Conservation (phyloP, 2,329 filamentous ascomycete genomes). For the Lomentospora prolificans region DNA sequence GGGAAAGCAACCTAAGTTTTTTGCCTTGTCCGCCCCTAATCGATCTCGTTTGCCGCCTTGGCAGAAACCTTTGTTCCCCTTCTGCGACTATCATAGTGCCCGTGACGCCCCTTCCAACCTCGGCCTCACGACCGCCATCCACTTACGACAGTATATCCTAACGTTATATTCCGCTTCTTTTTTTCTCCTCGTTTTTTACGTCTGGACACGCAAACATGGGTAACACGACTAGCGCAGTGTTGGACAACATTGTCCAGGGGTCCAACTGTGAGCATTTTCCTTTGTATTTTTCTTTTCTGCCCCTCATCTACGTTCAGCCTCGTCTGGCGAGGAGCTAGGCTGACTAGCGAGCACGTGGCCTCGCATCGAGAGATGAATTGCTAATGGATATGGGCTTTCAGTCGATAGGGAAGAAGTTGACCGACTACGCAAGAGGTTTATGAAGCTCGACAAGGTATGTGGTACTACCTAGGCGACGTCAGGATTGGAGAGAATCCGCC, state of each 20-base stretch:
- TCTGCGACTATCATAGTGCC: not conserved
- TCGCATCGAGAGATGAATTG: constrained; percentile 29
- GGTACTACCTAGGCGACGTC: not conserved
- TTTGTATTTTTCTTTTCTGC: constrained; percentile 14
- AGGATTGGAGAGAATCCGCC: not conserved
- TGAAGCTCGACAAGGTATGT: constrained; percentile 93
- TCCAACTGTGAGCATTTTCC: constrained; percentile 65
- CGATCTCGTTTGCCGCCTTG: not conserved
- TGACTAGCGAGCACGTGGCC: constrained; percentile 94
- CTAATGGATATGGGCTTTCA: constrained; percentile 24
- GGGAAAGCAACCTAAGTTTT: not conserved
- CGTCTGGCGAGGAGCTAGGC: constrained; percentile 31
- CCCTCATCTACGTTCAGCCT: not conserved
- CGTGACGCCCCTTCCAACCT: not conserved
- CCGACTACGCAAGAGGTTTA: constrained; percentile 89
- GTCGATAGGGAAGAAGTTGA: constrained; percentile 98
- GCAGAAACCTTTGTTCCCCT: not conserved
- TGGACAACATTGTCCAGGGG: constrained; percentile 92
- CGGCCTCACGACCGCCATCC: not conserved
- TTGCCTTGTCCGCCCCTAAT: not conserved
- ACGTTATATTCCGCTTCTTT: not conserved
- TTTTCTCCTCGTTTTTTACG: not conserved
- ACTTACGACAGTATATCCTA: not conserved
- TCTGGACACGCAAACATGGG: constrained; percentile 38
- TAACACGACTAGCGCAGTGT: constrained; percentile 61